These are phyloP conservation scores for Graphiopsis chlorocephala DNA, from an alignment of 2,329 filamentous ascomycete genomes.

Conservation along the genomic window DNA sequence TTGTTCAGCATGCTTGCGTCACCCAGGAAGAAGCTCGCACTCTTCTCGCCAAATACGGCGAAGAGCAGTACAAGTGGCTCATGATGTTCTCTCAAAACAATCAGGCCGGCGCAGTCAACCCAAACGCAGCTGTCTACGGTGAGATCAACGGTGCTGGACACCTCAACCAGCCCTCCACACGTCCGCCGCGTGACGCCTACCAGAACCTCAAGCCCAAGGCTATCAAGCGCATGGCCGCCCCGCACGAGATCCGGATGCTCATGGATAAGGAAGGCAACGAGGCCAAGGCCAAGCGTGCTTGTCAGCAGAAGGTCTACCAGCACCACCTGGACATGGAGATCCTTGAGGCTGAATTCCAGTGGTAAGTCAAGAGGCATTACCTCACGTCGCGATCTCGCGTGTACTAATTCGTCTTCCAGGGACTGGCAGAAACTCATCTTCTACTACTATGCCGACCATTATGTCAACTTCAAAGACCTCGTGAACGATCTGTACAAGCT, in stretches of 20 bases:
- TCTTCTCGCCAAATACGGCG: conserved; percentile 83
- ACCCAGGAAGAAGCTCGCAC: conserved; percentile 85
- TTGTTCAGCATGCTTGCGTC: conserved; percentile 83
- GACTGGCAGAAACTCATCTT: conserved; percentile 99
- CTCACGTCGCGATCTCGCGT: background rate
- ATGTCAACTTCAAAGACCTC: conserved; percentile 98
- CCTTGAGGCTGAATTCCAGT: conserved; percentile 95
- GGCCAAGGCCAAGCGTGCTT: conserved; percentile 93
- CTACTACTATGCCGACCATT: conserved; percentile 96
- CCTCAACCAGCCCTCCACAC: conserved; percentile 24
- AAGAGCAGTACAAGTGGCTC: conserved; percentile 96
- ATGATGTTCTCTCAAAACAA: conserved; percentile 81
- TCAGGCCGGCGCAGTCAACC: conserved; percentile 31
- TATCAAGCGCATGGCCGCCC: conserved; percentile 90
- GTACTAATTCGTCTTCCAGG: conserved; percentile 49
- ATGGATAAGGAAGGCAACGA: conserved; percentile 97
- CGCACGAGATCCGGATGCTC: conserved; percentile 82
- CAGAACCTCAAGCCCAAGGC: conserved; percentile 86
- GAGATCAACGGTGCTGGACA: conserved; percentile 21
- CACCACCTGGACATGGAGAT: conserved; percentile 98
- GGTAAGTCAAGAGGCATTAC: conserved; percentile 61
- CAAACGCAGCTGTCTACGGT: conserved; percentile 33
- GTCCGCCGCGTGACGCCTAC: conserved; percentile 30
- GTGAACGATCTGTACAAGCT: conserved; percentile 98
- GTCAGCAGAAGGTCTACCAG: conserved; percentile 93